Evolutionary conservation across 2,329 filamentous ascomycete genomes (phyloP).

Genomic region (Cladophialophora chaetospira): DNA sequence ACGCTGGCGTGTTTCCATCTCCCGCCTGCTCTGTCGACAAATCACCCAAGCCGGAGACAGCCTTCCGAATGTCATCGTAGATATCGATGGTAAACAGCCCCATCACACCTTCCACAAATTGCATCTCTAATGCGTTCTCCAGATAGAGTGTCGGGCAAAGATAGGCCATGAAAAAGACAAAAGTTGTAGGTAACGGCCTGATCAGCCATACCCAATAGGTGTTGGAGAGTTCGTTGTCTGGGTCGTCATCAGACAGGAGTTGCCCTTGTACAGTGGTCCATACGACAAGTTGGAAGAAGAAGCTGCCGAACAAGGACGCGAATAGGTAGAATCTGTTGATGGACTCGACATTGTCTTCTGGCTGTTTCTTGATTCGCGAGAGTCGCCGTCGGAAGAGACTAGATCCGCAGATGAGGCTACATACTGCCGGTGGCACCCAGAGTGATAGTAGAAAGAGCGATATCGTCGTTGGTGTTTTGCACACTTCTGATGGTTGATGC

Average conservation of each 20-base stretch:
- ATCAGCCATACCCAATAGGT: conserved; percentile 1
- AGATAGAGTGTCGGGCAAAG: neutral
- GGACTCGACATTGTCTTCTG: neutral
- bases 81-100: neutral
- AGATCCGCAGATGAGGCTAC: neutral
- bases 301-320: conserved; percentile 2
- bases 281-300: neutral
- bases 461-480: neutral
- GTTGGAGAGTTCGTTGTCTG: neutral
- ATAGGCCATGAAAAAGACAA: neutral
- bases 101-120: neutral
- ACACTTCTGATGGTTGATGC: neutral
- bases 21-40: too few species aligned
- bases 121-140: neutral
- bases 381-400: neutral
- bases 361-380: neutral
- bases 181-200: neutral
- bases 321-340: neutral
- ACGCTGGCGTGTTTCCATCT: too few species aligned
- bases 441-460: conserved; percentile 1
- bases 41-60: neutral
- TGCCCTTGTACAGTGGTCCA: neutral
- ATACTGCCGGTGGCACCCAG: neutral
- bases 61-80: neutral
- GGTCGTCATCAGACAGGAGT: neutral